Base-by-base conservation (phyloP, 1,139 yeast species). In the Arxiozyma bovina region DNA sequence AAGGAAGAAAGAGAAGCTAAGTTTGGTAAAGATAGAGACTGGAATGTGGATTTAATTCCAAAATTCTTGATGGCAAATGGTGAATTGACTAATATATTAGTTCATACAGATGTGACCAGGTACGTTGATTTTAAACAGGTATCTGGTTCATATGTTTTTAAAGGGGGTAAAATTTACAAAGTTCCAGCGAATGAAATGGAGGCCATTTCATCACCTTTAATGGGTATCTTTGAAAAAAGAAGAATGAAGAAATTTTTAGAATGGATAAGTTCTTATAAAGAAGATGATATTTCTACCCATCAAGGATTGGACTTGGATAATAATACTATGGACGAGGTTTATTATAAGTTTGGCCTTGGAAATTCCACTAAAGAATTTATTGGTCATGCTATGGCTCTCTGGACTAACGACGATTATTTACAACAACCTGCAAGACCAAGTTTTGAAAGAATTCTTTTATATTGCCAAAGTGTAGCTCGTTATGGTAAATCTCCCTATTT, bases 371-470 rank as follows among this genome's bases (percentile, higher is more conserved):
- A 89, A 67, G 98, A 94, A 71, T 93, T 93, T 67, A 87, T 94
- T 63, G 99, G 99, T 47, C 99, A 93, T 71, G 94, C 99, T 20
- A 94, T 93, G 99, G 99, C 98, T 8, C 79, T 93, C 58, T 91
- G 96, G 87, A 80, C 95, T 38, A 91, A 90, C 63, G 99, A 93
- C 67, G 93, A 88, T 58, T 93, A 93, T 70, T 74, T 93, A 67
- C 80, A 77, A 60, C 84, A 88, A 71, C 96, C 96, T 9, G 97
- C 97, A 4, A 81, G 96, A 68, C 96, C 93, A 65, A 85, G 97
- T 18, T 82, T 87, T 64, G 94, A 91, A 68, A 80, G 99, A 70
- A 82, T 93, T 58, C 73, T 88, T 54, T 78, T 93, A 62, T 93
- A 93, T 67, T 85, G 89, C 50, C 89, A 87, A 64, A 87, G 96